phyloP scores from a whole-genome alignment of 2,329 filamentous ascomycete species.

The Fusarium globosum region DNA sequence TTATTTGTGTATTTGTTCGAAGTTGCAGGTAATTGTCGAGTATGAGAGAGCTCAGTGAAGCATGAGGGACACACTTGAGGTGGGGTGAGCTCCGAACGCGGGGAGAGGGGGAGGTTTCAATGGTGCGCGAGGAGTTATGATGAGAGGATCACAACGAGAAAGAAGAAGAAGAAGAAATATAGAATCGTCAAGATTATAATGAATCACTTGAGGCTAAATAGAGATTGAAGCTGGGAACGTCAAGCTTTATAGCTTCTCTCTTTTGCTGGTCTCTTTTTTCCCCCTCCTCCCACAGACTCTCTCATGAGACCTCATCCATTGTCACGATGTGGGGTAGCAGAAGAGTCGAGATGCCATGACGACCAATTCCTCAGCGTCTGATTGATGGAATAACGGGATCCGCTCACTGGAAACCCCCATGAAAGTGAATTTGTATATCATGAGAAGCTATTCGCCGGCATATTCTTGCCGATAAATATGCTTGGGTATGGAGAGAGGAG shows the following conservation, averaged over 20 bases:
- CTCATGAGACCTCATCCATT: conserved; percentile 35
- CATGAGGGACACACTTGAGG: conserved; percentile 22
- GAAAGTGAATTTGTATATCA: conserved; percentile 22
- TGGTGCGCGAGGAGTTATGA: background rate
- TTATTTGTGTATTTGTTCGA: background rate
- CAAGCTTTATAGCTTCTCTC: conserved; percentile 35
- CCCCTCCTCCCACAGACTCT: background rate
- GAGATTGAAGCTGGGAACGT: conserved; percentile 5
- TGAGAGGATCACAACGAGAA: background rate
- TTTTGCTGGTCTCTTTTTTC: background rate
- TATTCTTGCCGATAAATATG: conserved; percentile 18
- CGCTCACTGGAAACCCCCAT: conserved; percentile 34
- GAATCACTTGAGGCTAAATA: conserved; percentile 27
- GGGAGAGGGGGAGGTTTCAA: conserved; percentile 34
- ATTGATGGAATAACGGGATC: conserved; percentile 42
- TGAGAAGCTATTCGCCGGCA: conserved; percentile 30
- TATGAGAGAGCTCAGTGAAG: conserved; percentile 19
- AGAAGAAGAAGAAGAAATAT: background rate
- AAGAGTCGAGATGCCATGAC: conserved; percentile 35
- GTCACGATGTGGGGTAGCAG: conserved; percentile 37
- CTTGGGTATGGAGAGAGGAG: conserved; percentile 10
- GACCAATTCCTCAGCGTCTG: conserved; percentile 13
- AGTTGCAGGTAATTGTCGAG: background rate
- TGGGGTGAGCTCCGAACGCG: conserved; percentile 38
- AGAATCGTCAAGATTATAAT: background rate